These are phyloP conservation scores for Sugiyamaella neomexicana DNA, from an alignment of 1,139 yeast species.

Conservation along the genomic window DNA sequence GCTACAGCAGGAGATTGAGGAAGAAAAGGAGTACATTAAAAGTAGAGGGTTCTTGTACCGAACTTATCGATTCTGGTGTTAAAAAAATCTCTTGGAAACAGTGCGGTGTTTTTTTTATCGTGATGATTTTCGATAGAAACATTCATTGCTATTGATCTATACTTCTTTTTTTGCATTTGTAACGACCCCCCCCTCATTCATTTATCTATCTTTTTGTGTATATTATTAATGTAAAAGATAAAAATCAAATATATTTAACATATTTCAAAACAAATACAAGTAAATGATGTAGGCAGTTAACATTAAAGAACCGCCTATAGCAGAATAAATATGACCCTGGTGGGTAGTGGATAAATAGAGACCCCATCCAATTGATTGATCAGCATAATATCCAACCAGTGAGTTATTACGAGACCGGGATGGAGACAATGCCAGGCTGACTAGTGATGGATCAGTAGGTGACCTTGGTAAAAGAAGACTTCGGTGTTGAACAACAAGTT, in stretches of 20 bases:
- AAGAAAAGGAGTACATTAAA: conserved; percentile 43
- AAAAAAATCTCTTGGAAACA: neutral
- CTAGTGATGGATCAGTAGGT: neutral
- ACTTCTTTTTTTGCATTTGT: neutral
- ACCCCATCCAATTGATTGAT: conserved; percentile 31
- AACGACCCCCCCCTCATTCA: neutral
- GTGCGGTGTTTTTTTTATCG: neutral
- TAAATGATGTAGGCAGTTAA: conserved; percentile 14
- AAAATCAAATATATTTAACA: too few relatives aligned
- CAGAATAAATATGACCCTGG: conserved; percentile 23
- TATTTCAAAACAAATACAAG: too few relatives aligned
- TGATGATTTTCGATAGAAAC: neutral
- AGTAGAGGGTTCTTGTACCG: conserved; percentile 43
- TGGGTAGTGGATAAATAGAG: conserved; percentile 26
- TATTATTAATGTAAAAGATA: neutral
- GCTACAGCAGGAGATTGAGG: conserved; percentile 51
- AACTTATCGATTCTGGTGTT: conserved; percentile 49
- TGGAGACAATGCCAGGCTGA: conserved; percentile 11
- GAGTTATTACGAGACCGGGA: conserved; percentile 14
- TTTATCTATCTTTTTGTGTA: too few relatives aligned
- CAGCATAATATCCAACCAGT: conserved; percentile 25
- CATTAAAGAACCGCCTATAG: conserved; percentile 13
- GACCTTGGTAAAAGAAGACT: neutral
- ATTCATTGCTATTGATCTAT: too few relatives aligned
- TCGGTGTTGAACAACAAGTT: conserved; percentile 1